phyloP scores from a whole-genome alignment of 768 basidiomycete species.

The Pilatotrama ljubarskyi region DNA sequence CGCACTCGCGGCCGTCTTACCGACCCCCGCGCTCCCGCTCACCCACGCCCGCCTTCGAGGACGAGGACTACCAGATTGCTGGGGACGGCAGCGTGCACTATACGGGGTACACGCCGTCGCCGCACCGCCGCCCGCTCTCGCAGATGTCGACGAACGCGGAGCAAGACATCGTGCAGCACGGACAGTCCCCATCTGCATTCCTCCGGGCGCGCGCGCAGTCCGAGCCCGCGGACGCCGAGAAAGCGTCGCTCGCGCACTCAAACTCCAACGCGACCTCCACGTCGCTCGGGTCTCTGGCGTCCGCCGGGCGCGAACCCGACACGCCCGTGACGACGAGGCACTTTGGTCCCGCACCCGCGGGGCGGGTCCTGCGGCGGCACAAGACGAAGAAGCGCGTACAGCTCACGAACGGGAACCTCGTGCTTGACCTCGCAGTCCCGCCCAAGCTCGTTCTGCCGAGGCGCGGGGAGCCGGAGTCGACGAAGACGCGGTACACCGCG shows the following conservation, averaged over 20 bases:
- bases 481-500: slow-evolving; percentile 77
- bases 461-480: slow-evolving; percentile 70
- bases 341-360: slow-evolving; percentile 85
- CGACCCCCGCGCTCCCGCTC: slow-evolving; percentile 67
- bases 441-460: slow-evolving; percentile 78
- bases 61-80: slow-evolving; percentile 67
- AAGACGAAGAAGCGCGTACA: slow-evolving; percentile 78
- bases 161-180: slow-evolving; percentile 8
- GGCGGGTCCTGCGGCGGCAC: slow-evolving; percentile 74
- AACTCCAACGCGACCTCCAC: not conserved
- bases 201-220: slow-evolving; percentile 14
- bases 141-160: slow-evolving; percentile 6
- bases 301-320: slow-evolving; percentile 18
- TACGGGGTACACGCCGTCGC: slow-evolving; percentile 34
- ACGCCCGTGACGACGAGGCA: slow-evolving; percentile 67
- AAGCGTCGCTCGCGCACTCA: slow-evolving; percentile 18
- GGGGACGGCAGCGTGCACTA: slow-evolving; percentile 59
- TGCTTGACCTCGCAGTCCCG: slow-evolving; percentile 82
- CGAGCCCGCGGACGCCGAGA: slow-evolving; percentile 20
- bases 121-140: slow-evolving; percentile 13
- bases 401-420: slow-evolving; percentile 85
- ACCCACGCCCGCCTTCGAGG: slow-evolving; percentile 72
- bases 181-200: not conserved
- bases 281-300: no score
- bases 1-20: slow-evolving; percentile 48